phyloP scores from a whole-genome alignment of 1,139 yeast species.

The Pichia sp. region DNA sequence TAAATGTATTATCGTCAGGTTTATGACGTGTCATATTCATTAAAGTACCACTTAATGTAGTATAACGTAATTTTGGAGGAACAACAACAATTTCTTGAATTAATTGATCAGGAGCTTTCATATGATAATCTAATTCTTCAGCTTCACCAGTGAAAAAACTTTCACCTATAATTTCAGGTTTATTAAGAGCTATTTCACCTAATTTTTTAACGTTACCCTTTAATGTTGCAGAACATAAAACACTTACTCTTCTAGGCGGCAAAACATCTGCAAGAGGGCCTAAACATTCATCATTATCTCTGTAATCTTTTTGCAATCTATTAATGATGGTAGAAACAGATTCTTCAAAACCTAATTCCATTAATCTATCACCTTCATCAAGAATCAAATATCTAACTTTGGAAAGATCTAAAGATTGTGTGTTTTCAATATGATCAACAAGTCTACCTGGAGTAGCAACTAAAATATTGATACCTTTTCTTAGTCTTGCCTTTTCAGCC shows the following conservation, averaged over 20 bases:
- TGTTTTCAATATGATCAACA: conserved; percentile 88
- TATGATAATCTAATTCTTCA: conserved; percentile 23
- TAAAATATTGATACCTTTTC: conserved; percentile 83
- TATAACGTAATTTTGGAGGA: conserved; percentile 87
- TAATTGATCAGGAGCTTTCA: conserved; percentile 85
- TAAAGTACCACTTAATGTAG: conserved; percentile 65
- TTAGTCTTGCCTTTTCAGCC: conserved; percentile 80
- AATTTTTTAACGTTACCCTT: conserved; percentile 73
- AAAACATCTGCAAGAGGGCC: conserved; percentile 45
- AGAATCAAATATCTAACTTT: conserved; percentile 76
- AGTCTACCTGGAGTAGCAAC: conserved; percentile 92
- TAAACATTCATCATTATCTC: conserved; percentile 31
- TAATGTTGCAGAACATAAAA: conserved; percentile 92
- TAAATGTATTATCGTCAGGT: conserved; percentile 8
- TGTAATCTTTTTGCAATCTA: conserved; percentile 43
- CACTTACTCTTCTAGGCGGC: conserved; percentile 66
- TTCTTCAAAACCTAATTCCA: conserved; percentile 94
- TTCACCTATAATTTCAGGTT: conserved; percentile 36
- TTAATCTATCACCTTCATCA: conserved; percentile 93
- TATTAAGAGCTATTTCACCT: conserved; percentile 57
- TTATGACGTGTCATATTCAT: conserved; percentile 39
- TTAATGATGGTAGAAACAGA: conserved; percentile 72
- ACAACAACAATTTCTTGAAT: conserved; percentile 71
- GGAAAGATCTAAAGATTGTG: conserved; percentile 63
- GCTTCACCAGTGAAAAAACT: conserved; percentile 35